Conservation (phyloP, 176 grass and related monocot species). For the Bonia amplexicaulis region DNA sequence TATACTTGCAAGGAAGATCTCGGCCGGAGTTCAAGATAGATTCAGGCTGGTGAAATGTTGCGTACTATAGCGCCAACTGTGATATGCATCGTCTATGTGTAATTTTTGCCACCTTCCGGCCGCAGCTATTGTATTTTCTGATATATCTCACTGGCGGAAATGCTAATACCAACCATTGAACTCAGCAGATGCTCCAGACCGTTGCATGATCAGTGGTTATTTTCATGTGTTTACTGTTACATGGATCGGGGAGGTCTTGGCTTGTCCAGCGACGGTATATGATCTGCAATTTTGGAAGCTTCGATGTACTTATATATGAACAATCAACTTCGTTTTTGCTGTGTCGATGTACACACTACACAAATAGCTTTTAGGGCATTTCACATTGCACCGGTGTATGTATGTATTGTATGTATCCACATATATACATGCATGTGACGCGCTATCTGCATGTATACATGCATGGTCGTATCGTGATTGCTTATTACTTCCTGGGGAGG, state of each 20-base stretch:
- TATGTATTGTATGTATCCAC: not conserved
- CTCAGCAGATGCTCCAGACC: no score
- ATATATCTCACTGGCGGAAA: not conserved
- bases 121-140: no score
- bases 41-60: not conserved
- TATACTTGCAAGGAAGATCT: not conserved
- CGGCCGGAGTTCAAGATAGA: not conserved
- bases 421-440: not conserved
- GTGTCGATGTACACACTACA: not conserved
- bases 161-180: not conserved
- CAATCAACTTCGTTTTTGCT: not conserved
- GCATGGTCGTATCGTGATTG: not conserved
- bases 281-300: no score
- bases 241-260: no score
- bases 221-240: no score
- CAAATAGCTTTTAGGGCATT: not conserved
- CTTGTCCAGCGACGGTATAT: no score
- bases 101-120: not conserved
- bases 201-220: not conserved
- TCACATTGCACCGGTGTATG: not conserved
- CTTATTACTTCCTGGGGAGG: constrained; percentile 28
- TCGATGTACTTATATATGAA: not conserved
- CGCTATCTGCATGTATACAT: not conserved
- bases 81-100: not conserved
- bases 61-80: not conserved